Percentiles rank a stretch among this genome's conserved stretches.
Conservation (phyloP, 352 stramenopile species). For the Pythium insidiosum region DNA sequence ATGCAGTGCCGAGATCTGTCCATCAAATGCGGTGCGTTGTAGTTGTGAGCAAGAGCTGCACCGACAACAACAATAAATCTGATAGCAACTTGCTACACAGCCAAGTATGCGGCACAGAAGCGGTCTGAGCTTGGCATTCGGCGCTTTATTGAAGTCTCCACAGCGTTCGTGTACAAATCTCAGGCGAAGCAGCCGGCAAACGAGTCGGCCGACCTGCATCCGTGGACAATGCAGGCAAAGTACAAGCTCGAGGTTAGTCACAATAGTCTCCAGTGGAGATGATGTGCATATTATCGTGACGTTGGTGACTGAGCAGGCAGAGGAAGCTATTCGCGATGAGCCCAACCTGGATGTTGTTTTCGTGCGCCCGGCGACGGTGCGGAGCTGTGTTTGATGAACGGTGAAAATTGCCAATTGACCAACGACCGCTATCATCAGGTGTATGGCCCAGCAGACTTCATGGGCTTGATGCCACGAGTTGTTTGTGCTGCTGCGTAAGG, state of each 20-base stretch:
- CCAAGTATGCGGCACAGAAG: constrained; percentile 37
- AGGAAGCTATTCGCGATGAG: constrained; percentile 64
- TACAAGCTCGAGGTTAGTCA: constrained; percentile 73
- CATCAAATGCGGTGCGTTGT: constrained; percentile 77
- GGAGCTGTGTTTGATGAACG: too few species aligned
- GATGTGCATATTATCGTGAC: not conserved
- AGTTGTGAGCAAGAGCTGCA: too few species aligned
- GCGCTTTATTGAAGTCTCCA: constrained; percentile 80
- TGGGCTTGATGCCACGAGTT: constrained; percentile 79
- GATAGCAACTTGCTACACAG: too few species aligned
- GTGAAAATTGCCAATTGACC: not conserved
- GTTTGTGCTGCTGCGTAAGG: constrained; percentile 78
- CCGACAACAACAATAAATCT: too few species aligned
- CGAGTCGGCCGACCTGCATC: constrained; percentile 53
- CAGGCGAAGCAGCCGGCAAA: constrained; percentile 58
- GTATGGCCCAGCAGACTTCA: constrained; percentile 71
- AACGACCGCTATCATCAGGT: constrained; percentile 25
- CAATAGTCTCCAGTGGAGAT: not conserved
- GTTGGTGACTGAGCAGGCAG: constrained; percentile 20
- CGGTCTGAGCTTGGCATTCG: constrained; percentile 60
- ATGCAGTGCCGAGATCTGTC: constrained; percentile 67
- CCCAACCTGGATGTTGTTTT: constrained; percentile 53
- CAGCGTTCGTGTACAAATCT: constrained; percentile 86
- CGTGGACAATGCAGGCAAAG: constrained; percentile 82
- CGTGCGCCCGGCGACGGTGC: constrained; percentile 64